Base-by-base conservation (phyloP, 2,329 filamentous ascomycete genomes). In the Hysterium pulicare region DNA sequence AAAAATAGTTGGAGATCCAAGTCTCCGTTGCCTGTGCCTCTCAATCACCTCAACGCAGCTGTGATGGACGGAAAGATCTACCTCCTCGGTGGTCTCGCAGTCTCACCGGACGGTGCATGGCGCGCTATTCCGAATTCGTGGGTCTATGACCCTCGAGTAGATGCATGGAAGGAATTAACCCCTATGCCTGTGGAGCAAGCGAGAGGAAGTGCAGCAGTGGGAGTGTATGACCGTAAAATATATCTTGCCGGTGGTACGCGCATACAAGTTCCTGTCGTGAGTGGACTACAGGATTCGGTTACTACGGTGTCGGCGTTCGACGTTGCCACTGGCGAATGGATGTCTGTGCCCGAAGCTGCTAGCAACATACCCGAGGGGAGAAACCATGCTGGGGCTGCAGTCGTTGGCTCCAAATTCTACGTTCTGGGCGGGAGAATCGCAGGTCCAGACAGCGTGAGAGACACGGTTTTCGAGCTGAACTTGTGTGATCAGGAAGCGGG, bases 331-430 rank as follows among this genome's bases (percentile, higher is more conserved):
- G 16, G 22, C 1, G 46, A 37, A 5, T 60, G 57, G 55, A 20
- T 47, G 0, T 15, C 33, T 6, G 26, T 53, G 10, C 32, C 46
- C 4, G 24, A 38, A 1, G 31, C 37, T 3, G 52, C 57, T 5
- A 47, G 35, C 11, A 36, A 42, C 19, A 32, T 61, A 3, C 58
- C 59, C 2, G 55, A 50, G 32, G 41, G 26, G 1, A 15, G 58
- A 23, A 50, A 63, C 31, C 58, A 61, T 44, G 55, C 50, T 2
- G 55, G 48, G n/a, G 54, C 36, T 6, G 56, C 54, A 5, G 50
- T 60, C 9, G 47, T 60, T 8, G 48, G 42, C 1, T 20, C 31
- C n/a, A 53, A 44, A 22, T 48, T 62, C 33, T 62, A 55, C 35
- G 49, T 61, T 13, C 33, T 63, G 11, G 59, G 55, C 16, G 58